phyloP scores from a whole-genome alignment of 106 monocot species.

The Allium cepa region DNA sequence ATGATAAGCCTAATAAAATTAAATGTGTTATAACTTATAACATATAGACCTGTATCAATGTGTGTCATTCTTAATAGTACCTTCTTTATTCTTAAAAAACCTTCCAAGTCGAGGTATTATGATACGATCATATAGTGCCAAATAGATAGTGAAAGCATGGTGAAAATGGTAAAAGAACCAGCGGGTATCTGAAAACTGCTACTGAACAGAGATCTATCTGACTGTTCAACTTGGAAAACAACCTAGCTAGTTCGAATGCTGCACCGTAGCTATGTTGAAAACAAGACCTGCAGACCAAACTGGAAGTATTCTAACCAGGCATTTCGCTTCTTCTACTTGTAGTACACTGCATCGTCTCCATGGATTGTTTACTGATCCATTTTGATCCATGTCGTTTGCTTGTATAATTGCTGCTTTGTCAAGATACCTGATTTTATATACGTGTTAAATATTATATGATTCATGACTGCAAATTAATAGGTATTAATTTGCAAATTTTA shows the following conservation, averaged over 20 bases:
- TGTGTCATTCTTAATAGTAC: too few species aligned
- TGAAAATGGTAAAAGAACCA: slow-evolving; percentile 39
- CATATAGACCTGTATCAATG: too few species aligned
- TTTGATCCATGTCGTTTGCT: not conserved
- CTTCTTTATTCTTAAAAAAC: slow-evolving; percentile 17
- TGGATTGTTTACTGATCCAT: slow-evolving; percentile 5
- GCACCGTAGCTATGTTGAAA: slow-evolving; percentile 17
- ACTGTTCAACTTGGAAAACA: slow-evolving; percentile 46
- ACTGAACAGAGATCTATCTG: slow-evolving; percentile 27
- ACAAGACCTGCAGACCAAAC: slow-evolving; percentile 39
- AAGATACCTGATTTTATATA: slow-evolving; percentile 23
- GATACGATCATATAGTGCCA: slow-evolving; percentile 52
- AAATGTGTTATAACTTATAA: too few species aligned
- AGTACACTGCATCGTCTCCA: slow-evolving; percentile 36
- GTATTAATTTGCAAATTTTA: too few species aligned
- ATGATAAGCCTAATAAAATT: too few species aligned
- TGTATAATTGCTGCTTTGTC: slow-evolving; percentile 42
- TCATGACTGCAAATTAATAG: too few species aligned
- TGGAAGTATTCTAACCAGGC: slow-evolving; percentile 36
- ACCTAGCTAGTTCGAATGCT: slow-evolving; percentile 25
- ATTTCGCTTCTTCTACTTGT: slow-evolving; percentile 58
- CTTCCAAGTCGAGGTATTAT: slow-evolving; percentile 23
- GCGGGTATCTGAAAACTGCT: slow-evolving; percentile 44
- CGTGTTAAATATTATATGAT: too few species aligned
- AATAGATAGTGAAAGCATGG: slow-evolving; percentile 38